Evolutionary conservation across 345 rosid species (phyloP).

Genomic region (Melastoma malabathricum): DNA sequence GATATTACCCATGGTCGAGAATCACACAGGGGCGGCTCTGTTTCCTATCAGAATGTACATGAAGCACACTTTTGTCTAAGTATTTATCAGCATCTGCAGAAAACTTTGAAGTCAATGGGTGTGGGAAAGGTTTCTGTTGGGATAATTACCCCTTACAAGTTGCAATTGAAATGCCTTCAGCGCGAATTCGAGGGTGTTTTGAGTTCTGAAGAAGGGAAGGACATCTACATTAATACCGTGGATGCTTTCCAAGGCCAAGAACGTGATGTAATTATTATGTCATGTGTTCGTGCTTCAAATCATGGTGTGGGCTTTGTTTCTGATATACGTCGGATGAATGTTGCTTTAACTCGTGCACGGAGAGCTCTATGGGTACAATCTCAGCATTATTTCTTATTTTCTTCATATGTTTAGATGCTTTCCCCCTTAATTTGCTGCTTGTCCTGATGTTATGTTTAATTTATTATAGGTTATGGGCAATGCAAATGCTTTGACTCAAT

Average conservation of each 20-base stretch:
- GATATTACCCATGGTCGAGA: conserved; percentile 93
- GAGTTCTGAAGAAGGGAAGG: conserved; percentile 84
- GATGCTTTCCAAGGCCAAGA: conserved; percentile 99
- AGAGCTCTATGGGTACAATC: conserved; percentile 91
- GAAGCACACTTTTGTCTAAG: conserved; percentile 93
- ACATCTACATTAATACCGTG: conserved; percentile 87
- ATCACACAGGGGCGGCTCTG: conserved; percentile 95
- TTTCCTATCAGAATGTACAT: conserved; percentile 78
- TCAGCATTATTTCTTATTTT: background rate
- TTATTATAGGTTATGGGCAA: conserved; percentile 85
- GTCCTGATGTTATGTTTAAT: conserved; percentile 4
- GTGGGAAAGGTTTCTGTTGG: conserved; percentile 72
- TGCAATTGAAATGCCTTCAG: conserved; percentile 91
- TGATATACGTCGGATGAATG: conserved; percentile 96
- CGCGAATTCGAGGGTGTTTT: conserved; percentile 69
- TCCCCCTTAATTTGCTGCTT: too few relatives aligned
- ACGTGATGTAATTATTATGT: conserved; percentile 98
- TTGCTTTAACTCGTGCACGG: conserved; percentile 96
- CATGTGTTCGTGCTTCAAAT: conserved; percentile 93
- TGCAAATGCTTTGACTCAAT: conserved; percentile 64
- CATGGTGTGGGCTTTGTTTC: conserved; percentile 97
- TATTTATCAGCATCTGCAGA: conserved; percentile 83
- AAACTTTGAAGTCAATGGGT: conserved; percentile 50
- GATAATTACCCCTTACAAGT: conserved; percentile 91
- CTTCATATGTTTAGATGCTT: background rate